Evolutionary conservation across 2,329 filamentous ascomycete species (phyloP), one percentile per base, ranked within the genome.

Genomic region (Aureobasidium namibiae): DNA sequence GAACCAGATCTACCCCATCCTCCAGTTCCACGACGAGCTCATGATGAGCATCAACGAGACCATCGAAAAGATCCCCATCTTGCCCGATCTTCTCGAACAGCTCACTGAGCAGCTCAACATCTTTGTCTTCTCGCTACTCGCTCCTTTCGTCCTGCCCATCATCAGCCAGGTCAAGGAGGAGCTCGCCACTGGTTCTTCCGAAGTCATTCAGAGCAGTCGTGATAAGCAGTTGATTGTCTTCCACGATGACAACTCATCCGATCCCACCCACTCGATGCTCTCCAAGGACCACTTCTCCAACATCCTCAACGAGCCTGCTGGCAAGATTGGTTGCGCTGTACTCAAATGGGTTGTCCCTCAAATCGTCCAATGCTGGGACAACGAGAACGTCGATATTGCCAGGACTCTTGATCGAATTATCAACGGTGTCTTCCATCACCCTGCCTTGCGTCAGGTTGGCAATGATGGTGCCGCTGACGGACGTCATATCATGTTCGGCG

Each of bases 261-360:
- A 96, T 68, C 92, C 92, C 0, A 96, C 92, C 1, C 92, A 96
- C 76, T 95, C 90, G 21, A 96, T 96, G 92, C 78, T 96, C 56
- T 91, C 90, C 61, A 96, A 96, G 76, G 92, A 96, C 68, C 92
- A 96, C 74, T 96, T 96, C 73, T 89, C 87, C 63, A 95, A 95
- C 69, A 79, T 87, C 33, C 81, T 96, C 61, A 96, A 96, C 70
- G 91, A 96, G 70, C 82, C 91, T 44, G 92, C 90, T 46, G 92
- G 92, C 59, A 87, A 87, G 67, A 83, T 91, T 61, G 90, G 92
- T 26, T 88, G 87, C 63, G 83, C 86, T 67, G 84, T 92, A 49
- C 78, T 96, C 44, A 83, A 82, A 60, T 96, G 91, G 90, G 87
- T 87, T 23, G 90, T 96, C 14, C 92, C 92, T 9, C 90, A 95